These are phyloP conservation scores for Tilletia walkeri DNA, from an alignment of 1,284 basidiomycete species.

Conservation along the genomic window DNA sequence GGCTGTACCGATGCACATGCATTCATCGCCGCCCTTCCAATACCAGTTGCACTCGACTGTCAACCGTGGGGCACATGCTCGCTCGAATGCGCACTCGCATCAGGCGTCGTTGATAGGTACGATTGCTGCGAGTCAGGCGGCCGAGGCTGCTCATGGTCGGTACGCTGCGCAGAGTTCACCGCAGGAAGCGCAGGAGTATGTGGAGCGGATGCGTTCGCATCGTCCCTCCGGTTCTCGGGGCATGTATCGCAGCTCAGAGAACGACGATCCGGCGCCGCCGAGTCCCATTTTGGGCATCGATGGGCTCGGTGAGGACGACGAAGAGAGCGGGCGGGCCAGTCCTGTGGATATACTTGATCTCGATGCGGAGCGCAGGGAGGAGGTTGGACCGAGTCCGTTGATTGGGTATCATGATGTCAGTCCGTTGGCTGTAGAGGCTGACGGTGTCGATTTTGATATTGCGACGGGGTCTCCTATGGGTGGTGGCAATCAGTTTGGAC, in stretches of 20 bases:
- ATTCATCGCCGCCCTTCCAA: slow-evolving; percentile 14
- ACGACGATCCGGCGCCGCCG: not conserved
- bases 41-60: not conserved
- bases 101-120: not conserved
- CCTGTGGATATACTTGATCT: not conserved
- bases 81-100: not conserved
- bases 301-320: not conserved
- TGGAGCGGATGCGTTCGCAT: no score
- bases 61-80: not conserved
- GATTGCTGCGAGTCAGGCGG: not conserved
- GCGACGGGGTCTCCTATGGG: slow-evolving; percentile 7
- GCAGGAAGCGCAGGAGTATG: no score
- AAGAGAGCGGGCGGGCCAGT: not conserved
- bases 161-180: no score
- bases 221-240: no score
- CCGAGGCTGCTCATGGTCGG: no score
- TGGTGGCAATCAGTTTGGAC: not conserved
- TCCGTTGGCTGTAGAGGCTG: not conserved
- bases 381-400: slow-evolving; percentile 13
- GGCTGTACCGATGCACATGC: slow-evolving; percentile 7
- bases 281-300: no score
- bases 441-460: not conserved
- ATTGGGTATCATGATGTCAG: not conserved
- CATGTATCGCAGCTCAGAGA: not conserved
- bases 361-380: slow-evolving; percentile 9